Evolutionary conservation across 2,329 filamentous ascomycete species (phyloP).

Genomic region (Plenodomus lindquistii): DNA sequence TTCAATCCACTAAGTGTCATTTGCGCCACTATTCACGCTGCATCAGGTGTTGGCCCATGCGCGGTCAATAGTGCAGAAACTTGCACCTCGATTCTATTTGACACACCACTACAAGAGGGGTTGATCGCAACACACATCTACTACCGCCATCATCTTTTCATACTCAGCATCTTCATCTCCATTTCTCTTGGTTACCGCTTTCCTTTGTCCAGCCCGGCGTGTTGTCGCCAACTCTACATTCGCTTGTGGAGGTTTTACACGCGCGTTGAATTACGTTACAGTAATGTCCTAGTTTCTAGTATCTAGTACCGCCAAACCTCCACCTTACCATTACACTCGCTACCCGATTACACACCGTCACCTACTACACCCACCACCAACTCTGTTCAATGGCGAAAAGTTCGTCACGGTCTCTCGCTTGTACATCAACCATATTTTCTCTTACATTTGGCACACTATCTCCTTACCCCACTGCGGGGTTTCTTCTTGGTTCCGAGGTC

Average conservation of each 20-base stretch:
- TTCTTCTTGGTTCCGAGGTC: constrained; percentile 12
- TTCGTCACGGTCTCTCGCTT: constrained; percentile 13
- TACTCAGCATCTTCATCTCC: constrained; percentile 1
- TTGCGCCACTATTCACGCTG: background rate
- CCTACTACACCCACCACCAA: background rate
- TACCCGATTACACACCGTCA: background rate
- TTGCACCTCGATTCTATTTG: background rate
- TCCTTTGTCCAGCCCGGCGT: constrained; percentile 4
- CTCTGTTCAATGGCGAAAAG: background rate
- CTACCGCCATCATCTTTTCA: constrained; percentile 1
- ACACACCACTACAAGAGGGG: background rate
- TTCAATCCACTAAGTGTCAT: background rate
- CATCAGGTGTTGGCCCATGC: background rate
- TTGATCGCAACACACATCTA: background rate
- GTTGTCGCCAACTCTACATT: constrained; percentile 9
- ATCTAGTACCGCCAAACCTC: constrained; percentile 29
- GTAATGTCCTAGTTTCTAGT: constrained; percentile 41
- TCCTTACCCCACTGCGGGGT: background rate
- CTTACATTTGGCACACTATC: no score
- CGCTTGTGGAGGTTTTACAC: constrained; percentile 21
- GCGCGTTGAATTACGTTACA: constrained; percentile 30
- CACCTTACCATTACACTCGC: constrained; percentile 17
- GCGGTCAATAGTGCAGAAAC: background rate
- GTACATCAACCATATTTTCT: constrained; percentile 14
- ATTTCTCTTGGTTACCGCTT: constrained; percentile 9